A percentile compares a stretch with the other conserved stretches of the same genome.
phyloP scores from a whole-genome alignment of 2,329 filamentous ascomycete genomes.

The Furcasterigmium furcatum region DNA sequence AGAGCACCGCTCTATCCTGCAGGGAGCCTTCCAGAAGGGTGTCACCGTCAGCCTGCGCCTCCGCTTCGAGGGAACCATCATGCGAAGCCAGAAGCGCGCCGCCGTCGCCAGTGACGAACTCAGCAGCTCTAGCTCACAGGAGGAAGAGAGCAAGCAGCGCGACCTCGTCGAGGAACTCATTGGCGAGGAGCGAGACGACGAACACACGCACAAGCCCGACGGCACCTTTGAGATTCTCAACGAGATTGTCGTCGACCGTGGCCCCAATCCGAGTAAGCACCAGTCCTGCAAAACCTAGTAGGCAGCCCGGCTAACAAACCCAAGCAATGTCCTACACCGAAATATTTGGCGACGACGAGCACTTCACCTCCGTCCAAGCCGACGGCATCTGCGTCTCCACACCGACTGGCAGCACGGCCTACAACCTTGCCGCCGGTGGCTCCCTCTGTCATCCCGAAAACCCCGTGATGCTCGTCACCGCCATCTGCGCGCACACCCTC shows the following conservation, averaged over 20 bases:
- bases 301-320: neutral
- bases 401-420: constrained; percentile 85
- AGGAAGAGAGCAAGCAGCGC: constrained; percentile 37
- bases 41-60: constrained; percentile 85
- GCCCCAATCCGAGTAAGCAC: constrained; percentile 80
- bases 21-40: constrained; percentile 72
- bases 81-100: constrained; percentile 64
- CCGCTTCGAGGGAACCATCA: constrained; percentile 89
- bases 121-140: constrained; percentile 27
- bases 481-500: constrained; percentile 91
- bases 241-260: constrained; percentile 92
- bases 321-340: constrained; percentile 87
- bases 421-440: constrained; percentile 88
- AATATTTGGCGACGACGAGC: constrained; percentile 90
- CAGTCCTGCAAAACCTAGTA: neutral
- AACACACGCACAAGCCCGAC: constrained; percentile 81
- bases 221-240: constrained; percentile 89
- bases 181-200: constrained; percentile 79
- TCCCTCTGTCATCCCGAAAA: constrained; percentile 95
- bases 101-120: constrained; percentile 13
- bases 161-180: constrained; percentile 89
- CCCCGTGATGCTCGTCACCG: constrained; percentile 89
- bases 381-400: constrained; percentile 94
- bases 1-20: constrained; percentile 66
- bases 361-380: constrained; percentile 90